These are phyloP conservation scores for Adansonia digitata DNA, from an alignment of 345 rosid genomes.

Conservation along the genomic window DNA sequence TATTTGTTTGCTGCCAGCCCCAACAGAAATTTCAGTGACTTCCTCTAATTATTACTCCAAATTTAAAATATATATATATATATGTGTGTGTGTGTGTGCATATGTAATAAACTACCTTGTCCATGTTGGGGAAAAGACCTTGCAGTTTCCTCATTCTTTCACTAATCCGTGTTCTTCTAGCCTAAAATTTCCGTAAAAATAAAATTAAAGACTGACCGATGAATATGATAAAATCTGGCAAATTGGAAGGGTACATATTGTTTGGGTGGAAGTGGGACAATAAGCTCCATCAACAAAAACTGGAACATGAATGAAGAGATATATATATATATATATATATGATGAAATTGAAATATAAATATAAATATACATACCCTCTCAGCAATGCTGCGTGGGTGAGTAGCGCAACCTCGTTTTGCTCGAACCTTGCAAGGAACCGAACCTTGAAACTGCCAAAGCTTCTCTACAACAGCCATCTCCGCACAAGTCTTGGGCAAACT, in stretches of 20 bases:
- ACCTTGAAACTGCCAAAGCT: constrained; percentile 52
- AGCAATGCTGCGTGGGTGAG: constrained; percentile 96
- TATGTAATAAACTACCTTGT: constrained; percentile 58
- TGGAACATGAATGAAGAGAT: neutral
- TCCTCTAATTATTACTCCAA: neutral
- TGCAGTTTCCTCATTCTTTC: constrained; percentile 64
- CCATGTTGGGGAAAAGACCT: constrained; percentile 60
- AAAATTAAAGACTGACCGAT: neutral
- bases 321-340: no score
- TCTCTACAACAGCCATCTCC: constrained; percentile 38
- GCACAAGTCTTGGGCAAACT: constrained; percentile 60
- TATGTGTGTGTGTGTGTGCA: no score
- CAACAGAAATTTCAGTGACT: neutral
- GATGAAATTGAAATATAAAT: neutral
- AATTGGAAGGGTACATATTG: neutral
- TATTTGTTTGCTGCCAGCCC: constrained; percentile 52
- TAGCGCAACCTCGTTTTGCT: constrained; percentile 86
- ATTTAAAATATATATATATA: neutral
- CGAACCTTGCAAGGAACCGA: constrained; percentile 77
- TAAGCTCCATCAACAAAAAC: neutral
- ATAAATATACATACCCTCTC: constrained; percentile 75
- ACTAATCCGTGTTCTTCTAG: constrained; percentile 61
- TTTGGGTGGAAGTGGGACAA: neutral
- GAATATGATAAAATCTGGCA: neutral
- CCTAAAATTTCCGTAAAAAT: constrained; percentile 27